Percentiles rank a stretch among this genome's conserved stretches.
These are phyloP conservation scores for Mucor plumbeus DNA, from an alignment of 371 early-diverging fungal genomes.

Conservation along the genomic window DNA sequence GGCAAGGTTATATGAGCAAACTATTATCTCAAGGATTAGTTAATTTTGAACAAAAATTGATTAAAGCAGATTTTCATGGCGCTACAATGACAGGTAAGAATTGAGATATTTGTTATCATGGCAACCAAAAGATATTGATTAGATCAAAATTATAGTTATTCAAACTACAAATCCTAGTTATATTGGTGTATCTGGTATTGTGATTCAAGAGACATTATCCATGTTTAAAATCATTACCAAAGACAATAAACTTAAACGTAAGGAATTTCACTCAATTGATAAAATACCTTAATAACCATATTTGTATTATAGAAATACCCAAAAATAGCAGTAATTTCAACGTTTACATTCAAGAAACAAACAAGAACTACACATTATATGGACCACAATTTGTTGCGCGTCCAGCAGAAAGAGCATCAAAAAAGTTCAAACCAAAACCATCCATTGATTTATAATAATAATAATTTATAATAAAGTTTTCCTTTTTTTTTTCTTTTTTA, in stretches of 20 bases:
- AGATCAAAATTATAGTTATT: constrained; percentile 51
- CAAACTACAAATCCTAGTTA: constrained; percentile 82
- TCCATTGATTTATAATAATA: constrained; percentile 70
- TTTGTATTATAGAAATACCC: constrained; percentile 64
- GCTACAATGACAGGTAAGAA: constrained; percentile 72
- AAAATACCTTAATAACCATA: not conserved
- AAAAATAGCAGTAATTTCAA: constrained; percentile 80
- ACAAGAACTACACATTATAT: constrained; percentile 66
- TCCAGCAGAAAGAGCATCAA: constrained; percentile 79
- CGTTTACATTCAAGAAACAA: constrained; percentile 48
- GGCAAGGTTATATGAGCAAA: constrained; percentile 82
- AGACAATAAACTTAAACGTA: constrained; percentile 69
- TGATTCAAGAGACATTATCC: constrained; percentile 89
- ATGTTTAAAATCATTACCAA: constrained; percentile 81
- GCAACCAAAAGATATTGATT: not conserved
- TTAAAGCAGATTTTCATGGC: constrained; percentile 90
- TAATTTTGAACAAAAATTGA: constrained; percentile 65
- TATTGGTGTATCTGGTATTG: constrained; percentile 81
- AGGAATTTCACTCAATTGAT: constrained; percentile 15
- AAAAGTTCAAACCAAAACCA: constrained; percentile 87
- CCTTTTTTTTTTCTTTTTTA: not conserved
- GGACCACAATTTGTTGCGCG: constrained; percentile 82
- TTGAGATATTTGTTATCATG: not conserved
- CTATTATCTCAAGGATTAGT: constrained; percentile 49
- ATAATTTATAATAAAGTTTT: not conserved